Percentiles rank a stretch among this genome's conserved stretches.
phyloP scores from a whole-genome alignment of 352 stramenopile species.

The Peronospora farinosa region DNA sequence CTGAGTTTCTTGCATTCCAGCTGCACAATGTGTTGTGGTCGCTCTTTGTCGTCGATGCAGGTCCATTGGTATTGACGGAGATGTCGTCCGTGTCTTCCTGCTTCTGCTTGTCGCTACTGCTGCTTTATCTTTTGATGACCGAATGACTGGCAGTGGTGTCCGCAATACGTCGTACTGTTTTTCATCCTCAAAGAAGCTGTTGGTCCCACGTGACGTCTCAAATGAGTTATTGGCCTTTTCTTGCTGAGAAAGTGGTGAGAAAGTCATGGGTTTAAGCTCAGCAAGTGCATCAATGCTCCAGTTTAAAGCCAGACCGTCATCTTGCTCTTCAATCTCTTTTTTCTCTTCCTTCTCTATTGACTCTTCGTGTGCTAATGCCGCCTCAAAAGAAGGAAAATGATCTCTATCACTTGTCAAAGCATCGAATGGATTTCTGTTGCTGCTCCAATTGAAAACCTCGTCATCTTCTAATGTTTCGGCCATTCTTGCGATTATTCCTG shows the following conservation, averaged over 20 bases:
- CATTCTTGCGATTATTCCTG: background rate
- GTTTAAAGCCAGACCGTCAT: conserved; percentile 26
- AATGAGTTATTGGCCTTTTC: conserved; percentile 9
- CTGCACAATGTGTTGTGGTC: conserved; percentile 35
- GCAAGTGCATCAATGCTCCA: conserved; percentile 71
- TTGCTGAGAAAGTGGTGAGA: conserved; percentile 46
- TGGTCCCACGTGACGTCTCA: conserved; percentile 1
- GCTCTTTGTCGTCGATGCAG: conserved; percentile 41
- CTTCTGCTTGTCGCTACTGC: background rate
- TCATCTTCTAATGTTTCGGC: conserved; percentile 5
- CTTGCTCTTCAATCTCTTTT: conserved; percentile 1
- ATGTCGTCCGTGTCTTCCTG: conserved; percentile 5
- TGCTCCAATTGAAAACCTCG: background rate
- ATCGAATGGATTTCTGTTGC: conserved; percentile 47
- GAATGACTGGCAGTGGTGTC: conserved; percentile 24
- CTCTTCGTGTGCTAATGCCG: conserved; percentile 27
- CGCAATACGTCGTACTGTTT: conserved; percentile 39
- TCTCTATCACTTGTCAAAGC: conserved; percentile 28
- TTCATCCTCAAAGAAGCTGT: conserved; percentile 52
- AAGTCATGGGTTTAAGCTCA: conserved; percentile 43
- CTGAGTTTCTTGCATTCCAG: conserved; percentile 35
- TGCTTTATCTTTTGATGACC: background rate
- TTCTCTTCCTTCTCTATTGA: background rate
- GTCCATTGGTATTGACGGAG: conserved; percentile 11
- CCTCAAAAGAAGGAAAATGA: conserved; percentile 46